A percentile compares a stretch with the other conserved stretches of the same genome.
Evolutionary conservation across 208 protist species (phyloP).

Genomic region (Angomonas ambiguus): DNA sequence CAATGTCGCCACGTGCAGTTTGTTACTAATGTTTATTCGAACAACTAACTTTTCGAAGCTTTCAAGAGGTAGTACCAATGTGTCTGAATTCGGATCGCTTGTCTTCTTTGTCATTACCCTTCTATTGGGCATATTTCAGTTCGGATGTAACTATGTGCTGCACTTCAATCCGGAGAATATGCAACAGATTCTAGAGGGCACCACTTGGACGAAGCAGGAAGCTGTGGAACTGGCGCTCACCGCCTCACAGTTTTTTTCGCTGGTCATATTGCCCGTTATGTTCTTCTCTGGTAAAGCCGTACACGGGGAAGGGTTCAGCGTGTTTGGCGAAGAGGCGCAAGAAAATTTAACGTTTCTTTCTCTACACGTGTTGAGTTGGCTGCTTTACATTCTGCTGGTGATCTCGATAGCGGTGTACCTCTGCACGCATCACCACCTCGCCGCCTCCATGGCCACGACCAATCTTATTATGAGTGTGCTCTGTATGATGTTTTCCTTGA

Average conservation of each 20-base stretch:
- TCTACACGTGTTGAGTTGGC: slow-evolving; percentile 51
- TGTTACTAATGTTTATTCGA: slow-evolving; percentile 53
- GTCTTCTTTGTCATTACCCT: slow-evolving; percentile 9
- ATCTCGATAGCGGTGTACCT: slow-evolving; percentile 39
- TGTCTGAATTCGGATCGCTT: not conserved
- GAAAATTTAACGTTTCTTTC: slow-evolving; percentile 32
- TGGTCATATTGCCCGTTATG: slow-evolving; percentile 33
- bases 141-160: slow-evolving; percentile 8
- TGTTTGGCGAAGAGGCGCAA: slow-evolving; percentile 22
- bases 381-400: slow-evolving; percentile 45
- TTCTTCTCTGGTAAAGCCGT: slow-evolving; percentile 38
- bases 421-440: slow-evolving; percentile 17
- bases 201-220: slow-evolving; percentile 22
- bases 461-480: slow-evolving; percentile 33
- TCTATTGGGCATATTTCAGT: slow-evolving; percentile 5
- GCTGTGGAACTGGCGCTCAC: slow-evolving; percentile 28
- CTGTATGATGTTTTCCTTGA: slow-evolving; percentile 36
- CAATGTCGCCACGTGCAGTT: slow-evolving; percentile 22
- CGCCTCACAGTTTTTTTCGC: slow-evolving; percentile 32
- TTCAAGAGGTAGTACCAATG: not conserved
- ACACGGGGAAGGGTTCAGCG: slow-evolving; percentile 38
- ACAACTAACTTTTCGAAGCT: slow-evolving; percentile 26
- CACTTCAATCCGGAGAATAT: slow-evolving; percentile 21
- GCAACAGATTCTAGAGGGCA: slow-evolving; percentile 20
- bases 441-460: slow-evolving; percentile 22